These are phyloP conservation scores for Sarocladiaceae sp. DNA, from an alignment of 2,329 filamentous ascomycete genomes.

Conservation along the genomic window DNA sequence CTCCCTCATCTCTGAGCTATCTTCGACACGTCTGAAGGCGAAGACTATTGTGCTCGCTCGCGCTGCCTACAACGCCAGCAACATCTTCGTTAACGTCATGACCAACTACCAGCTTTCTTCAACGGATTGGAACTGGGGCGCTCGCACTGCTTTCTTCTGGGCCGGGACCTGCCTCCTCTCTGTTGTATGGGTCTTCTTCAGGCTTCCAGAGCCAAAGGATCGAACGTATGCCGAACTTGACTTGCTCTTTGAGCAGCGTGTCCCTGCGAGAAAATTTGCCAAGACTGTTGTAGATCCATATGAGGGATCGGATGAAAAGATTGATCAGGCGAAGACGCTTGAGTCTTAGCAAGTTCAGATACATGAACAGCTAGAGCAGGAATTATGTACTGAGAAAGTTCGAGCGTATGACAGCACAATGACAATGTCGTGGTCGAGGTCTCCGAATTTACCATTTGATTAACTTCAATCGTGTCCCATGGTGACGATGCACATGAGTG, in stretches of 20 bases:
- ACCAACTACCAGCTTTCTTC: constrained; percentile 45
- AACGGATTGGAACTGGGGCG: constrained; percentile 43
- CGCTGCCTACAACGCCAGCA: constrained; percentile 36
- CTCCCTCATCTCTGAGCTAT: constrained; percentile 47
- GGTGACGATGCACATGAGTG: too few relatives aligned
- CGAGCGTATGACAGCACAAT: too few relatives aligned
- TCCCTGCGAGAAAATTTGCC: constrained; percentile 36
- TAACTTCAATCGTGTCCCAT: too few relatives aligned
- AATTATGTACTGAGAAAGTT: too few relatives aligned
- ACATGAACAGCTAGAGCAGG: too few relatives aligned
- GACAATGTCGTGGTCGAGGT: too few relatives aligned
- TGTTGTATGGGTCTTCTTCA: constrained; percentile 44
- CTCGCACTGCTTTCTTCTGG: constrained; percentile 43
- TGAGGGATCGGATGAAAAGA: constrained; percentile 7
- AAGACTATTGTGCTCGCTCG: constrained; percentile 52
- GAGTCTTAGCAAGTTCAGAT: not conserved
- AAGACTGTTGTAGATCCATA: constrained; percentile 17
- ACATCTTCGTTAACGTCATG: constrained; percentile 46
- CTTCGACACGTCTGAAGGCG: constrained; percentile 47
- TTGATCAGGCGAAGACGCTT: not conserved
- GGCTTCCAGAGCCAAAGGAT: constrained; percentile 50
- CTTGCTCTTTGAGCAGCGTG: constrained; percentile 33
- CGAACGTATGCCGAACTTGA: constrained; percentile 41
- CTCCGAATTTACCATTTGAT: too few relatives aligned
- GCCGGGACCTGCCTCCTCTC: constrained; percentile 43